Evolutionary conservation across 768 basidiomycete species (phyloP).

Genomic region (Artomyces pyxidatus): DNA sequence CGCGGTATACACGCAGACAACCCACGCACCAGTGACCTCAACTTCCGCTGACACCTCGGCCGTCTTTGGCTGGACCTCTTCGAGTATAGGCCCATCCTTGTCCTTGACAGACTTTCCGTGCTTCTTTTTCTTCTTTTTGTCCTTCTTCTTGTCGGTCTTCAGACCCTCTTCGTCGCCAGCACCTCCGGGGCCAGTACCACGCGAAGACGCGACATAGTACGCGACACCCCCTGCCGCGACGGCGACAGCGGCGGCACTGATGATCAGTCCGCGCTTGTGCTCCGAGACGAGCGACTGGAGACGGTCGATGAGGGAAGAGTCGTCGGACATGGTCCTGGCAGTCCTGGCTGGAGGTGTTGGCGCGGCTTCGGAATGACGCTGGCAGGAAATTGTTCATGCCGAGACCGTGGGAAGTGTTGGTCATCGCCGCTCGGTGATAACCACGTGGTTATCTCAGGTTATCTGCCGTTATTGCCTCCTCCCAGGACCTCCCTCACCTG

Average conservation of each 20-base stretch:
- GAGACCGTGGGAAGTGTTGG: no score
- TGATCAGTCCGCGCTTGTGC: slow-evolving; percentile 66
- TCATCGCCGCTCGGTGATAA: slow-evolving; percentile 1
- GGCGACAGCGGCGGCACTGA: slow-evolving; percentile 65
- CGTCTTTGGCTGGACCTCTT: slow-evolving; percentile 52
- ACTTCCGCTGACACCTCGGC: slow-evolving; percentile 21
- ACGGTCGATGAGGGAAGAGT: slow-evolving; percentile 45
- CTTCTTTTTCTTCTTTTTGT: slow-evolving; percentile 45
- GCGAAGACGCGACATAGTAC: slow-evolving; percentile 63
- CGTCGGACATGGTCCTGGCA: slow-evolving; percentile 22
- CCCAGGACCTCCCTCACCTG: background rate
- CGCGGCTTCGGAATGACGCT: no score
- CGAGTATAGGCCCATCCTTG: slow-evolving; percentile 67
- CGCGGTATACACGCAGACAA: slow-evolving; percentile 4
- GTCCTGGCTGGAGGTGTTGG: background rate
- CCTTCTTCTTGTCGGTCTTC: slow-evolving; percentile 32
- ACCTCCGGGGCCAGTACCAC: slow-evolving; percentile 22
- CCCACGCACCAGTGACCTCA: slow-evolving; percentile 14
- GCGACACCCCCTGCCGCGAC: slow-evolving; percentile 68
- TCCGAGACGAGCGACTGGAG: slow-evolving; percentile 64
- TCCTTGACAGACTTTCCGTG: slow-evolving; percentile 42
- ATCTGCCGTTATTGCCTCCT: no score
- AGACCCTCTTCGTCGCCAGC: slow-evolving; percentile 12
- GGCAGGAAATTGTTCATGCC: background rate
- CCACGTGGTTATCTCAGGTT: slow-evolving; percentile 7